Evolutionary conservation across 176 grass and related monocot genomes (phyloP), one percentile per base, ranked within the genome.

Genomic region (Eleusine indica): DNA sequence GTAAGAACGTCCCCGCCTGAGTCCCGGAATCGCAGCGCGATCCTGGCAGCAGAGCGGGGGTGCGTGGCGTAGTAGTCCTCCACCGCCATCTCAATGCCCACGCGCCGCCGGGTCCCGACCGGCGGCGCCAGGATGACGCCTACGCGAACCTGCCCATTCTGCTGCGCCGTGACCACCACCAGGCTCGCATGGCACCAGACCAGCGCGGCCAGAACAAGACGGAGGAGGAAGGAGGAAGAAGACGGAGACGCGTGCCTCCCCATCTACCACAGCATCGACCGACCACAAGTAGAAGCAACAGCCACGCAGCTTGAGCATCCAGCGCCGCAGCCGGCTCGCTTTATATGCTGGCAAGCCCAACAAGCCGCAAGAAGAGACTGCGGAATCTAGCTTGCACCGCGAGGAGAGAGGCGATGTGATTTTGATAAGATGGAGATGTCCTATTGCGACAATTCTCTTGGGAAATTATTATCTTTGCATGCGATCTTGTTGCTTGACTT

Each of bases 1-100:
- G 16, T 68, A 19, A 96, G 18, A 16, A 84, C 83, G n/a, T 86
- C 74, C 9, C 52, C 53, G 12, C 3, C 37, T 2, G 93, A 93
- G 83, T 96, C 83, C 53, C 60, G 70, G 29, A 86, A 86, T 46
- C 51, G 29, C n/a, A 88, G 88, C 29, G 18, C 52, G 35, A 93
- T 30, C 76, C 88, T 84, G 16, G 90, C 62, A 9, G 16, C 39
- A 76, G 84, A 86, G 2, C 35, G 69, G 0, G 85, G 58, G 58
- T 57, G 43, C 28, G 22, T 63, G 19, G 86, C 88, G 85, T 95
- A 95, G 80, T 88, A 95, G 51, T 95, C 93, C 16, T 92, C 86
- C 41, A 87, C n/a, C 5, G 90, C 84, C 93, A 95, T 89, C 64
- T 41, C n/a, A 35, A 93, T 87, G 49, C 64, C 71, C 2, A 81